A percentile compares a stretch with the other conserved stretches of the same genome.
Conservation (phyloP, 2,329 filamentous ascomycete species). For the Sclerotinia glacialis region DNA sequence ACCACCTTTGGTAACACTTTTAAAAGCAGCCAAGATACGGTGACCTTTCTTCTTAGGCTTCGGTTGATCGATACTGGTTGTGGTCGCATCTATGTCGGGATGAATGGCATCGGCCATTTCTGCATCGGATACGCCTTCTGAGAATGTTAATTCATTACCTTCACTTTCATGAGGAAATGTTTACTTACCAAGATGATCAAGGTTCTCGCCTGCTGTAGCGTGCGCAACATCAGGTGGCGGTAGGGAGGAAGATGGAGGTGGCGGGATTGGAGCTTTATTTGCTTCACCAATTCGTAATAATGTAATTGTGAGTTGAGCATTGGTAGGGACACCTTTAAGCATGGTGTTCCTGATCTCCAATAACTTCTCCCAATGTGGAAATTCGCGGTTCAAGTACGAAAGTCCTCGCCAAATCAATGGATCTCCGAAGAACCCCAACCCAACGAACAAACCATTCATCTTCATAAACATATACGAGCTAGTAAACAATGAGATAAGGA, state of each 20-base stretch:
- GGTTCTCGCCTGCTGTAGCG: slow-evolving; percentile 50
- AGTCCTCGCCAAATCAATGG: slow-evolving; percentile 64
- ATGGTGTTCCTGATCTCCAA: slow-evolving; percentile 73
- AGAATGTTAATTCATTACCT: slow-evolving; percentile 22
- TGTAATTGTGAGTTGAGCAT: slow-evolving; percentile 78
- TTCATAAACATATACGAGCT: slow-evolving; percentile 63
- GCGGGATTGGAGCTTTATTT: slow-evolving; percentile 75
- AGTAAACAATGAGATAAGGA: slow-evolving; percentile 52
- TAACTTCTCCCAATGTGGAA: slow-evolving; percentile 72
- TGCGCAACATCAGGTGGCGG: slow-evolving; percentile 43
- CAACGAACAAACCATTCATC: slow-evolving; percentile 61
- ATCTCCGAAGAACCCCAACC: slow-evolving; percentile 77
- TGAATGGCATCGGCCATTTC: slow-evolving; percentile 40
- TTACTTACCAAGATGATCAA: slow-evolving; percentile 50
- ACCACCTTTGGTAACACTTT: slow-evolving; percentile 57
- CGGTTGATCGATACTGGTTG: slow-evolving; percentile 26
- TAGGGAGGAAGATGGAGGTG: slow-evolving; percentile 49
- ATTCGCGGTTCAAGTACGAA: slow-evolving; percentile 56
- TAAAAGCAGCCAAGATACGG: slow-evolving; percentile 58
- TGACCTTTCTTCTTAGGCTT: slow-evolving; percentile 35
- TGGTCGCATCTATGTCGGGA: slow-evolving; percentile 42
- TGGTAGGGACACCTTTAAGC: slow-evolving; percentile 79
- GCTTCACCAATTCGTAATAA: slow-evolving; percentile 77
- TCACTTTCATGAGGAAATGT: background rate
- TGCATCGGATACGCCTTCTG: slow-evolving; percentile 33